phyloP scores from a whole-genome alignment of 2,329 filamentous ascomycete species.

The Fusarium pseudoanthophilum region DNA sequence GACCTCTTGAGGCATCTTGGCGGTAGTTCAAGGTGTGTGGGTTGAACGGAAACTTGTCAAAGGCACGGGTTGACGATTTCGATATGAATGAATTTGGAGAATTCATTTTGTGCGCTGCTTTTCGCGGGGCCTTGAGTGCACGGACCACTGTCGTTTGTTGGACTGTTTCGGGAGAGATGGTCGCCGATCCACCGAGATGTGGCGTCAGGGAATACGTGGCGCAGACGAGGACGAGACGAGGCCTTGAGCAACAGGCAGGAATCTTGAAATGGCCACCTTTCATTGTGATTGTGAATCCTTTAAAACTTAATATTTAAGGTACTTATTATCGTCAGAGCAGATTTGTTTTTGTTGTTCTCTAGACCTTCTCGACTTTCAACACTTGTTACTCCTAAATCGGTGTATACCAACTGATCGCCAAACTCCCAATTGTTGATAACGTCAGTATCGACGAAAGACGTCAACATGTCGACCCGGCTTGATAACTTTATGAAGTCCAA shows the following conservation, averaged over 20 bases:
- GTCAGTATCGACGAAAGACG: background rate
- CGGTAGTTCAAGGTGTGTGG: slow-evolving; percentile 54
- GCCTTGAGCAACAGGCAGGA: background rate
- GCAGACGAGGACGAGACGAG: slow-evolving; percentile 10
- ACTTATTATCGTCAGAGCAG: background rate
- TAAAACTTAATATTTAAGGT: background rate
- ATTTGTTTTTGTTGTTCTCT: background rate
- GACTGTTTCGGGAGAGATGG: slow-evolving; percentile 30
- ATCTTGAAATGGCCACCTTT: slow-evolving; percentile 40
- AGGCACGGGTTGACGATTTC: slow-evolving; percentile 43
- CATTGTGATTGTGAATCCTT: slow-evolving; percentile 1
- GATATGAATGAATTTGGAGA: slow-evolving; percentile 45
- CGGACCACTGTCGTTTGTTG: slow-evolving; percentile 36
- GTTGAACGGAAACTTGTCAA: slow-evolving; percentile 44
- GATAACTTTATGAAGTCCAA: slow-evolving; percentile 44
- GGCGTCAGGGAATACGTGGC: slow-evolving; percentile 29
- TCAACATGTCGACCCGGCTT: slow-evolving; percentile 36
- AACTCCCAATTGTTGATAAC: background rate
- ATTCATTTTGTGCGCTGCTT: slow-evolving; percentile 49
- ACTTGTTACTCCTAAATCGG: background rate
- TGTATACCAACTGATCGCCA: background rate
- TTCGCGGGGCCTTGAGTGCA: slow-evolving; percentile 44
- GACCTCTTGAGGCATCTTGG: slow-evolving; percentile 98
- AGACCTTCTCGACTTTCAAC: background rate
- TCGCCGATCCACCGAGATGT: slow-evolving; percentile 40